Percentiles rank a stretch among this genome's conserved stretches.
Conservation (phyloP, 768 basidiomycete genomes). For the Pleurotus tuoliensis region DNA sequence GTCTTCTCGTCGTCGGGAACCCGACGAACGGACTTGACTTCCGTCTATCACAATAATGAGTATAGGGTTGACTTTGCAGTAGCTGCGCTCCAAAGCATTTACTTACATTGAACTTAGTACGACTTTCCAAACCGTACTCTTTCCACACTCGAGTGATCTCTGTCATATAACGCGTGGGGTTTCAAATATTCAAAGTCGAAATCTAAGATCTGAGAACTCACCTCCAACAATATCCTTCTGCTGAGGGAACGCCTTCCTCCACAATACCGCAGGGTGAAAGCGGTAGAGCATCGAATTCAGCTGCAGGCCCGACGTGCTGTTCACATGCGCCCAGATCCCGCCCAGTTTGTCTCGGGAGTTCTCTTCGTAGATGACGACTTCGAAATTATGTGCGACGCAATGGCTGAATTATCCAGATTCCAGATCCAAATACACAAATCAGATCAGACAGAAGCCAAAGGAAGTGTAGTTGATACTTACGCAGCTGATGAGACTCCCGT, state of each 20-base stretch:
- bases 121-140: conserved; percentile 42
- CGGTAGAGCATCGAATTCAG: conserved; percentile 49
- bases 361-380: conserved; percentile 48
- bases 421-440: neutral
- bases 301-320: conserved; percentile 46
- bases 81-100: neutral
- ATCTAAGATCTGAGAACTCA: conserved; percentile 12
- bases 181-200: neutral
- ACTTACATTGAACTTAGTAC: conserved; percentile 40
- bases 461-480: conserved; percentile 15
- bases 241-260: conserved; percentile 40
- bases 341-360: conserved; percentile 27
- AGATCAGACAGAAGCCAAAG: too few relatives aligned
- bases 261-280: conserved; percentile 43
- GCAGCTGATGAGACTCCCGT: conserved; percentile 53
- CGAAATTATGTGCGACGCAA: conserved; percentile 46
- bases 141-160: conserved; percentile 42
- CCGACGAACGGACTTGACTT: conserved; percentile 32
- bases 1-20: conserved; percentile 15
- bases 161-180: conserved; percentile 3
- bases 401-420: conserved; percentile 22
- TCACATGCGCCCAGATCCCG: conserved; percentile 50
- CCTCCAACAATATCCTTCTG: conserved; percentile 48
- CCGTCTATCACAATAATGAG: conserved; percentile 17
- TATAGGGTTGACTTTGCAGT: neutral